phyloP scores from a whole-genome alignment of 108 stramenopile genomes.

The Cyclotella sp. region DNA sequence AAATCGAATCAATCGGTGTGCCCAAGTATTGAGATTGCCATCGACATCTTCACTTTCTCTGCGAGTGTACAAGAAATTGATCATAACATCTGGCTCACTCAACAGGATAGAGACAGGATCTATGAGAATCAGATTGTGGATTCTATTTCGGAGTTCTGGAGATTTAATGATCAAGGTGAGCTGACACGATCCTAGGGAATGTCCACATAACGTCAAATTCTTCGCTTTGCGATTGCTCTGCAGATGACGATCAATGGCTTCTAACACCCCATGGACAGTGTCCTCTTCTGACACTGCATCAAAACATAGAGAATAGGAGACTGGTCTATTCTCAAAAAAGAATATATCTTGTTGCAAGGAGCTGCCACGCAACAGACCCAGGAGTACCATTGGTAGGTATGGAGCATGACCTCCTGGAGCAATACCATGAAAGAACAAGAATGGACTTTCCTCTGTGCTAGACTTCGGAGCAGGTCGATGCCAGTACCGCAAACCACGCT shows the following conservation, averaged over 20 bases:
- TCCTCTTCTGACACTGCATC: slow-evolving; percentile 60
- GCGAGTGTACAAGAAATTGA: slow-evolving; percentile 81
- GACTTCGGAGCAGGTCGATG: slow-evolving; percentile 51
- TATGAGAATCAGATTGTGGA: slow-evolving; percentile 67
- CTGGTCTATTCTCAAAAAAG: slow-evolving; percentile 72
- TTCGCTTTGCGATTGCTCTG: slow-evolving; percentile 1
- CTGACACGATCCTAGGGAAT: slow-evolving; percentile 89
- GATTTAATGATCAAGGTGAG: slow-evolving; percentile 73
- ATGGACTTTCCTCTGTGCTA: slow-evolving; percentile 40
- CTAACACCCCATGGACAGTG: slow-evolving; percentile 70
- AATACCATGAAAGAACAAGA: slow-evolving; percentile 91
- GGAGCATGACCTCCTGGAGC: slow-evolving; percentile 74
- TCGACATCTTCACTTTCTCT: slow-evolving; percentile 22
- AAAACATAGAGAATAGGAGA: slow-evolving; percentile 63
- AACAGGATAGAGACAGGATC: slow-evolving; percentile 89
- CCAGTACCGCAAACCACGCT: slow-evolving; percentile 67
- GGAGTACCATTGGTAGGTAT: slow-evolving; percentile 76
- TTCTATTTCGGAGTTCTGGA: slow-evolving; percentile 27
- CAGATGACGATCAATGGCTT: slow-evolving; percentile 55
- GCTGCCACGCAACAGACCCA: slow-evolving; percentile 38
- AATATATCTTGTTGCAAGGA: slow-evolving; percentile 55
- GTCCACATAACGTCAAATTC: slow-evolving; percentile 66
- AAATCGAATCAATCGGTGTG: slow-evolving; percentile 39
- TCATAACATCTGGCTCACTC: slow-evolving; percentile 84
- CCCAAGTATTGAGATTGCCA: slow-evolving; percentile 1